Conservation (phyloP, 352 stramenopile genomes). For the Phytophthora sansomeana region DNA sequence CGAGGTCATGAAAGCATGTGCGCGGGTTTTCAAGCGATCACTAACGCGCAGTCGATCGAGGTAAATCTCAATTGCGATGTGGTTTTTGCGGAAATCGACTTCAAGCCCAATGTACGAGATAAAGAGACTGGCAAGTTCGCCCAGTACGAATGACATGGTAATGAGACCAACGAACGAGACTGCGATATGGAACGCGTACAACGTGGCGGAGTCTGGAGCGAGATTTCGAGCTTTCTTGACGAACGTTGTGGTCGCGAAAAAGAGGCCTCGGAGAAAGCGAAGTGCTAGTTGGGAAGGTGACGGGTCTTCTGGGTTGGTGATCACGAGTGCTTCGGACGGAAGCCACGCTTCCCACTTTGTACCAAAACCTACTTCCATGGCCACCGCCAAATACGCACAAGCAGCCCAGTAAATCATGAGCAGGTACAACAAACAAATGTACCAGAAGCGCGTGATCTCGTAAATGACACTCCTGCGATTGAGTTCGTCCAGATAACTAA, state of each 20-base stretch:
- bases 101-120: slow-evolving; percentile 59
- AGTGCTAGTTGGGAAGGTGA: slow-evolving; percentile 39
- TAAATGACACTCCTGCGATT: slow-evolving; percentile 60
- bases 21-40: slow-evolving; percentile 33
- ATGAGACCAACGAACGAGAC: slow-evolving; percentile 53
- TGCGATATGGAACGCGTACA: slow-evolving; percentile 50
- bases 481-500: slow-evolving; percentile 62
- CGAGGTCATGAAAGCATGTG: slow-evolving; percentile 50
- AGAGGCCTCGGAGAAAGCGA: slow-evolving; percentile 52
- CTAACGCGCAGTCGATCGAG: slow-evolving; percentile 46
- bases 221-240: slow-evolving; percentile 57
- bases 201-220: slow-evolving; percentile 28
- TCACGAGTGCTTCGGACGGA: slow-evolving; percentile 42
- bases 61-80: slow-evolving; percentile 56
- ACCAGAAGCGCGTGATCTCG: slow-evolving; percentile 61
- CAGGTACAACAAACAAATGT: slow-evolving; percentile 64
- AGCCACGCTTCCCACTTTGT: slow-evolving; percentile 63
- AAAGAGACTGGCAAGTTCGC: slow-evolving; percentile 57
- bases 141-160: slow-evolving; percentile 59
- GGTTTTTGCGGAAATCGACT: slow-evolving; percentile 63
- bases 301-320: slow-evolving; percentile 36
- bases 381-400: slow-evolving; percentile 57
- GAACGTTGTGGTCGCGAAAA: slow-evolving; percentile 52
- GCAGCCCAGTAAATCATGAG: slow-evolving; percentile 68
- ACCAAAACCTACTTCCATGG: slow-evolving; percentile 48